These are phyloP conservation scores for Salix caprea DNA, from an alignment of 345 rosid genomes.

Conservation along the genomic window DNA sequence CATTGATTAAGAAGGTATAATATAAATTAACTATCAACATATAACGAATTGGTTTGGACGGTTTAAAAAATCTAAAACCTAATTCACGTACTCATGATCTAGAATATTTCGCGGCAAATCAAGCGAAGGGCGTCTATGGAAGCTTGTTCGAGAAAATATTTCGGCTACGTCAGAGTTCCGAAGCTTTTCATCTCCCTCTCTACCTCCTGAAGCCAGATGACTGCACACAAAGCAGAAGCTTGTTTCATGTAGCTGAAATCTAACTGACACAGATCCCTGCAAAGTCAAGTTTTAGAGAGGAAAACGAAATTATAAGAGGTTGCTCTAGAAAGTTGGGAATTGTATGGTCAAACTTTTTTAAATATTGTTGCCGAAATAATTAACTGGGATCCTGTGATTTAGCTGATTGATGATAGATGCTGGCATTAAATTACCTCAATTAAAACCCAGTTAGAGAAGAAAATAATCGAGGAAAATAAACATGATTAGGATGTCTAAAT, in stretches of 20 bases:
- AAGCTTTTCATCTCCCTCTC: conserved; percentile 59
- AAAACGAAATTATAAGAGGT: not conserved
- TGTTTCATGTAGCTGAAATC: conserved; percentile 64
- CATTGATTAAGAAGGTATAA: conserved; percentile 6
- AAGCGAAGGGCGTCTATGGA: conserved; percentile 48
- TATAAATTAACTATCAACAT: not conserved
- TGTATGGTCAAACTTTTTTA: not conserved
- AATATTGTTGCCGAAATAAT: not conserved
- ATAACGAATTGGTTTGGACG: conserved; percentile 14
- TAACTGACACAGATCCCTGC: conserved; percentile 78
- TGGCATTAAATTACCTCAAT: not conserved
- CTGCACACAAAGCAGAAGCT: conserved; percentile 75
- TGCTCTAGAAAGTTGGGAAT: not conserved
- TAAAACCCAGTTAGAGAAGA: not conserved
- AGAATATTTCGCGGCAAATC: conserved; percentile 59
- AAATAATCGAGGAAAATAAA: not conserved
- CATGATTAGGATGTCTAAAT: not conserved
- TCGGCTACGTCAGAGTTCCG: conserved; percentile 63
- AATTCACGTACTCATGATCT: conserved; percentile 67
- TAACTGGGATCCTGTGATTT: not conserved
- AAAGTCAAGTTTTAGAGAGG: not conserved
- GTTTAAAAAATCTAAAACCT: conserved; percentile 2
- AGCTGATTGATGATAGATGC: not conserved
- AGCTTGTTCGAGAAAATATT: conserved; percentile 57
- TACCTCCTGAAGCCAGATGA: conserved; percentile 84